These are phyloP conservation scores for Venturia pyrina DNA, from an alignment of 2,329 filamentous ascomycete species.

Conservation along the genomic window DNA sequence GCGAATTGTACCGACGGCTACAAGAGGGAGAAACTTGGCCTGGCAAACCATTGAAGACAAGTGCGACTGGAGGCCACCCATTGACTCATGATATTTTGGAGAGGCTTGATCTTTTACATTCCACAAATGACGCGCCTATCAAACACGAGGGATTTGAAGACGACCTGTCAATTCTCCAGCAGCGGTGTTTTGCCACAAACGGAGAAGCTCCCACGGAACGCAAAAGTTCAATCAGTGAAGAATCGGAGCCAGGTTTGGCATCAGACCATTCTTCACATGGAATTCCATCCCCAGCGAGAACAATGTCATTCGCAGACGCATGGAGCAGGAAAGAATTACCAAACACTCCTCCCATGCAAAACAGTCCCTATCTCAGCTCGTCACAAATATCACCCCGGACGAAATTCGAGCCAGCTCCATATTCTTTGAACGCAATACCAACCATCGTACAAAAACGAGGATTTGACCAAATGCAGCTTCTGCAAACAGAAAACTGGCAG, in stretches of 20 bases:
- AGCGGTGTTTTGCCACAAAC: constrained; percentile 33
- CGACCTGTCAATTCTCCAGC: constrained; percentile 44
- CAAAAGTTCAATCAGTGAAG: constrained; percentile 46
- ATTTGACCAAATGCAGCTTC: not conserved
- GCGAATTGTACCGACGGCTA: constrained; percentile 48
- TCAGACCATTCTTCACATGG: constrained; percentile 27
- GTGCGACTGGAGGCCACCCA: constrained; percentile 42
- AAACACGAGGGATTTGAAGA: constrained; percentile 49
- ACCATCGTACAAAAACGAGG: not conserved
- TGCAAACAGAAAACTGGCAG: not conserved
- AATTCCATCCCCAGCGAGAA: constrained; percentile 23
- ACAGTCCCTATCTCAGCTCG: not conserved
- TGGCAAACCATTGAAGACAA: constrained; percentile 42
- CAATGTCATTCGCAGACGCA: constrained; percentile 21
- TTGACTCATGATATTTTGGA: constrained; percentile 55
- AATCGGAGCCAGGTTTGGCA: constrained; percentile 44
- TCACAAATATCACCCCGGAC: not conserved
- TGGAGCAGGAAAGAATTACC: constrained; percentile 25
- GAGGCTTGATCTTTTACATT: constrained; percentile 46
- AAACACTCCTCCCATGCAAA: constrained; percentile 19
- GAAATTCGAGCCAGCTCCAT: not conserved
- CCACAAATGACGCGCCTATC: constrained; percentile 34
- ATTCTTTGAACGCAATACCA: not conserved
- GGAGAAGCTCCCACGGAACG: constrained; percentile 42
- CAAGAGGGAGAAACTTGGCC: constrained; percentile 45